phyloP scores from a whole-genome alignment of 306 rosid genomes.

The Acacia confusa region DNA sequence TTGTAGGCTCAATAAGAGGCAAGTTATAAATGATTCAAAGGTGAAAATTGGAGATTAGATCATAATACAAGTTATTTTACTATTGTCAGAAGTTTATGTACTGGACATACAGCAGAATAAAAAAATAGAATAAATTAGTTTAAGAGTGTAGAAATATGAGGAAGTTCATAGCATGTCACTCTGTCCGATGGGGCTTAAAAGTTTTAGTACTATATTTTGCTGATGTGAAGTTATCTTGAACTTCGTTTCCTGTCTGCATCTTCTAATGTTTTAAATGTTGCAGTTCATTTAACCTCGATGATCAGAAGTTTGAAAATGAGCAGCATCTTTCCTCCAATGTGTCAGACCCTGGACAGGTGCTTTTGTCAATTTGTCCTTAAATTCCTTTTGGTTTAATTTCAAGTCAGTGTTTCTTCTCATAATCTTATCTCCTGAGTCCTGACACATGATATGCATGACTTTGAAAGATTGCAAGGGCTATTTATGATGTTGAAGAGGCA shows the following conservation, averaged over 20 bases:
- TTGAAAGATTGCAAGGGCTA: constrained; percentile 78
- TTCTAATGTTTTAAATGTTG: constrained; percentile 28
- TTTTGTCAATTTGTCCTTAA: constrained; percentile 26
- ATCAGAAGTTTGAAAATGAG: constrained; percentile 88
- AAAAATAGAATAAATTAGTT: neutral
- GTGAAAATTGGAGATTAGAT: too few relatives aligned
- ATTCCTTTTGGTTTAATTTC: constrained; percentile 24
- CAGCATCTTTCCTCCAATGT: constrained; percentile 71
- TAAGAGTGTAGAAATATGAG: constrained; percentile 10
- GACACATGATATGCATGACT: constrained; percentile 37
- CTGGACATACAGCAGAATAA: constrained; percentile 12
- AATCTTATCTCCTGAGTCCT: constrained; percentile 37
- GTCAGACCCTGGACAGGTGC: constrained; percentile 87
- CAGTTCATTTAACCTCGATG: constrained; percentile 86
- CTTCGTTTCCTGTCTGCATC: constrained; percentile 13
- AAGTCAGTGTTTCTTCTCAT: constrained; percentile 9
- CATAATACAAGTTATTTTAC: neutral
- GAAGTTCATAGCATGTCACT: neutral
- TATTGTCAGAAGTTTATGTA: neutral
- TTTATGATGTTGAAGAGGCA: constrained; percentile 98
- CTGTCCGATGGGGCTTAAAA: constrained; percentile 12
- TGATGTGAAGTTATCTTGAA: constrained; percentile 20
- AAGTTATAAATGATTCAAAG: too few relatives aligned
- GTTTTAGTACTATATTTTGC: constrained; percentile 20
- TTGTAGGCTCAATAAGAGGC: too few relatives aligned